phyloP scores from a whole-genome alignment of 2,329 filamentous ascomycete genomes.

The Coniella vitis region DNA sequence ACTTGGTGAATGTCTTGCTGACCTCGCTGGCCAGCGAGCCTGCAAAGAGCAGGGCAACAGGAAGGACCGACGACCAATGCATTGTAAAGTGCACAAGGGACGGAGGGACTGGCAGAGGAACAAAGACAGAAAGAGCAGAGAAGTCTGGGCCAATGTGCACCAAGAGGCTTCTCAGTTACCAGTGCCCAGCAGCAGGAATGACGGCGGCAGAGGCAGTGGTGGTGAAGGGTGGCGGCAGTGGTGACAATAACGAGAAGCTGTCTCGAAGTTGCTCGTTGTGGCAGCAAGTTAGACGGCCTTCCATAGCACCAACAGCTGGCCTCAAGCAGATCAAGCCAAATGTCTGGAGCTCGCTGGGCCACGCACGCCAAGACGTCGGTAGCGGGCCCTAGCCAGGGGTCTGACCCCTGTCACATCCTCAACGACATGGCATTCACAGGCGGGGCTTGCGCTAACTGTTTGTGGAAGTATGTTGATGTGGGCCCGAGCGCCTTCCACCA shows the following conservation, averaged over 20 bases:
- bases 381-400: not conserved
- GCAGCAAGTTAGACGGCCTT: not conserved
- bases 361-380: conserved; percentile 7
- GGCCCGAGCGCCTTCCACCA: not conserved
- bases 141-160: not conserved
- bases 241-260: too few relatives aligned
- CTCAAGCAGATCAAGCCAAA: conserved; percentile 1
- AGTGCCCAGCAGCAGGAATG: conserved; percentile 4
- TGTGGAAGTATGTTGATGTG: conserved; percentile 5
- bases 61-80: conserved; percentile 59
- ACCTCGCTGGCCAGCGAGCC: conserved; percentile 47
- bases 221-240: not conserved
- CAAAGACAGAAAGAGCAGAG: not conserved
- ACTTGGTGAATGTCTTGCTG: conserved; percentile 67
- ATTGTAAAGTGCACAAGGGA: conserved; percentile 42
- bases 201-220: not conserved
- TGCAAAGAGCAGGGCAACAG: conserved; percentile 55
- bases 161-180: conserved; percentile 3
- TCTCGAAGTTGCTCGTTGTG: not conserved
- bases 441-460: not conserved
- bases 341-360: conserved; percentile 4
- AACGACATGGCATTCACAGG: not conserved
- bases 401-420: not conserved
- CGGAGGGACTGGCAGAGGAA: not conserved
- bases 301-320: conserved; percentile 5